A percentile compares a stretch with the other conserved stretches of the same genome.
phyloP scores from a whole-genome alignment of 2,329 filamentous ascomycete species.

The Penicillium psychrosexuale region DNA sequence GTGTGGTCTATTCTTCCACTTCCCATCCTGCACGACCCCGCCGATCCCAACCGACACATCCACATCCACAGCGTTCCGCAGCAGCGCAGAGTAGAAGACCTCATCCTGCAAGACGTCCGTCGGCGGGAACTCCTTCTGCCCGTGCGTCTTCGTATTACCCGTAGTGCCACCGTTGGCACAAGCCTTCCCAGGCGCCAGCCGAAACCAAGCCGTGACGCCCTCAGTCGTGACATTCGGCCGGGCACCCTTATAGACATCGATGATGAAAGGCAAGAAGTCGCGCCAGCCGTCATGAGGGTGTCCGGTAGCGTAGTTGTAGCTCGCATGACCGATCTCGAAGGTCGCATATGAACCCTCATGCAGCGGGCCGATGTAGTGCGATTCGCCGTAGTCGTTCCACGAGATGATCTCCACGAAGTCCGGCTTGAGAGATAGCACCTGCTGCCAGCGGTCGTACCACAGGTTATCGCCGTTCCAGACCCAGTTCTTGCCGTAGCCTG shows the following conservation, averaged over 20 bases:
- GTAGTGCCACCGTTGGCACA: slow-evolving; percentile 2
- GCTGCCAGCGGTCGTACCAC: slow-evolving; percentile 59
- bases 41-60: slow-evolving; percentile 3
- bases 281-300: slow-evolving; percentile 10
- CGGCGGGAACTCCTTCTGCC: background rate
- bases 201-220: slow-evolving; percentile 5
- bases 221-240: background rate
- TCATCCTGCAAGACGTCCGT: slow-evolving; percentile 4
- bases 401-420: slow-evolving; percentile 11
- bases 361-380: slow-evolving; percentile 23
- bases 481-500: slow-evolving; percentile 60
- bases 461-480: slow-evolving; percentile 60
- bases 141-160: slow-evolving; percentile 5
- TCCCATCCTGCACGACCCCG: background rate
- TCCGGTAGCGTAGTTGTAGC: slow-evolving; percentile 5
- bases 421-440: slow-evolving; percentile 33
- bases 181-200: slow-evolving; percentile 1
- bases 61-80: background rate
- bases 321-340: slow-evolving; percentile 6
- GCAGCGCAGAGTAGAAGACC: slow-evolving; percentile 3
- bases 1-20: slow-evolving; percentile 1
- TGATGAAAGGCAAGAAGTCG: slow-evolving; percentile 1
- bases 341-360: slow-evolving; percentile 7
- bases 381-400: slow-evolving; percentile 54
- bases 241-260: slow-evolving; percentile 1